Conservation (phyloP, 768 basidiomycete species). For the Piloderma croceum region DNA sequence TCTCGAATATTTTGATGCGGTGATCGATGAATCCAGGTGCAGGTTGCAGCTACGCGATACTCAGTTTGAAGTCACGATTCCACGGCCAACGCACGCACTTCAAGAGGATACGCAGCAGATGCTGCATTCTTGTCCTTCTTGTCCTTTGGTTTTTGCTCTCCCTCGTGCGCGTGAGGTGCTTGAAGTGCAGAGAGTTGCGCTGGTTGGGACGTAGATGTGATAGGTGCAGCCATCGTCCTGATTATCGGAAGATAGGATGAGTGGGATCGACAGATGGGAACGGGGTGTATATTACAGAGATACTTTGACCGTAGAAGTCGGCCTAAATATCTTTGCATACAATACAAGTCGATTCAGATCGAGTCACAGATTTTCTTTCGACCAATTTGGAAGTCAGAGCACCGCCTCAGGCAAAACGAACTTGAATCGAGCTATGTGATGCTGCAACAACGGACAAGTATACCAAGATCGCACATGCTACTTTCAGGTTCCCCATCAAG, state of each 20-base stretch:
- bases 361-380: too few relatives aligned
- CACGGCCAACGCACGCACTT: constrained; percentile 38
- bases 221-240: constrained; percentile 48
- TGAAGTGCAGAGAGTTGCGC: constrained; percentile 42
- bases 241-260: constrained; percentile 19
- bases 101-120: constrained; percentile 51
- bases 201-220: constrained; percentile 51
- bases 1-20: constrained; percentile 84
- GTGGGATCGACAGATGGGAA: constrained; percentile 8
- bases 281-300: constrained; percentile 26
- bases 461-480: too few relatives aligned
- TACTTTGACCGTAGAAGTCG: constrained; percentile 29
- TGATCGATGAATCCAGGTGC: constrained; percentile 83
- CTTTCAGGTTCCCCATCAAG: too few relatives aligned
- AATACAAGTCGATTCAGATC: constrained; percentile 22
- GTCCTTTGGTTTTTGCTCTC: constrained; percentile 43
- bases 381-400: too few relatives aligned
- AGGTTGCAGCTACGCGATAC: constrained; percentile 60
- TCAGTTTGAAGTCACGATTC: constrained; percentile 3
- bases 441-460: too few relatives aligned
- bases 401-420: too few relatives aligned
- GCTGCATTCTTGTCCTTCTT: constrained; percentile 33
- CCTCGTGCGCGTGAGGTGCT: constrained; percentile 34
- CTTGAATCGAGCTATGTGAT: too few relatives aligned
- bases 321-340: constrained; percentile 9